A percentile compares a stretch with the other conserved stretches of the same genome.
Evolutionary conservation across 441 rosid genomes (phyloP).

Genomic region (Pelargonium myrrhifolium): DNA sequence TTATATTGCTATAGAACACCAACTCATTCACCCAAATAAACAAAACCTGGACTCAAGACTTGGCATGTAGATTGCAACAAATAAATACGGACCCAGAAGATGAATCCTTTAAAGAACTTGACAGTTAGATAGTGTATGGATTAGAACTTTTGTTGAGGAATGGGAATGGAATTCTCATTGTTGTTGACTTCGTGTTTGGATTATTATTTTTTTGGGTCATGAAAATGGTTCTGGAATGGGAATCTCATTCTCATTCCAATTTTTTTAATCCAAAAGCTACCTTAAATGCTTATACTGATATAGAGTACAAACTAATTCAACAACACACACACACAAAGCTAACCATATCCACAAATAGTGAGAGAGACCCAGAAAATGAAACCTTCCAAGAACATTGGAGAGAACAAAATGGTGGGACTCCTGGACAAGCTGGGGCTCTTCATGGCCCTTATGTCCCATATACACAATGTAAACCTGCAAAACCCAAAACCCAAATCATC

Average conservation of each 20-base stretch:
- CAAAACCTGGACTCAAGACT: too few species aligned
- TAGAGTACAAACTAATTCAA: not conserved
- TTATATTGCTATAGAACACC: not conserved
- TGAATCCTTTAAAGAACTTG: too few species aligned
- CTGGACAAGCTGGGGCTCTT: slow-evolving; percentile 30
- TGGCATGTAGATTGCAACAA: not conserved
- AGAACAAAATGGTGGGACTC: slow-evolving; percentile 38
- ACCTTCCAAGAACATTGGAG: slow-evolving; percentile 45
- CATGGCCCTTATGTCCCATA: slow-evolving; percentile 33
- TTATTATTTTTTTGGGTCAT: too few species aligned
- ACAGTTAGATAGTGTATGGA: too few species aligned
- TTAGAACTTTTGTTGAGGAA: too few species aligned
- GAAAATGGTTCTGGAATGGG: too few species aligned
- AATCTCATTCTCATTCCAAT: too few species aligned
- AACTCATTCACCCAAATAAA: not conserved
- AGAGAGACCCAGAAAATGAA: slow-evolving; percentile 4
- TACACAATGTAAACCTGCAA: slow-evolving; percentile 44
- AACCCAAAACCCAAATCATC: not conserved
- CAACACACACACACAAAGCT: not conserved
- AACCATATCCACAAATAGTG: not conserved
- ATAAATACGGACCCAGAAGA: not conserved
- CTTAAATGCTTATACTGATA: not conserved
- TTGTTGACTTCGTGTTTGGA: too few species aligned
- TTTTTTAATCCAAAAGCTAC: not conserved
- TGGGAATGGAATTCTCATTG: too few species aligned